Conservation (phyloP, 371 early-diverging fungal genomes). For the Mortierella sp. region DNA sequence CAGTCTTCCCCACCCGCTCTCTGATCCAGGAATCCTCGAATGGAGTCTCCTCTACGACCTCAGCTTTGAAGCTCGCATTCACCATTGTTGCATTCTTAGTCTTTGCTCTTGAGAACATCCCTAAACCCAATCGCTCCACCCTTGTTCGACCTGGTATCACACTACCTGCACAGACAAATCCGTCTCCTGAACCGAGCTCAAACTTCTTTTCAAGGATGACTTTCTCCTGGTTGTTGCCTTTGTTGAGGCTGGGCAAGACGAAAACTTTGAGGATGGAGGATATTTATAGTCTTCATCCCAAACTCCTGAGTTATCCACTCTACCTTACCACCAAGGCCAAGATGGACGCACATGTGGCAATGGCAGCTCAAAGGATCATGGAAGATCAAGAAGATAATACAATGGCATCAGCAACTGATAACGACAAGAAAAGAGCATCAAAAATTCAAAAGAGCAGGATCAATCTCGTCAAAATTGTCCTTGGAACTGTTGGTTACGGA, state of each 20-base stretch:
- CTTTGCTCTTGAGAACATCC: constrained; percentile 74
- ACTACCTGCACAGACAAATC: constrained; percentile 49
- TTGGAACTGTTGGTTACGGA: constrained; percentile 64
- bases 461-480: constrained; percentile 54
- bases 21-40: constrained; percentile 46
- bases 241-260: constrained; percentile 82
- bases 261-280: constrained; percentile 83
- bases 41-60: constrained; percentile 43
- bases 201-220: constrained; percentile 87
- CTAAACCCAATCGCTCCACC: constrained; percentile 63
- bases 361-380: constrained; percentile 56
- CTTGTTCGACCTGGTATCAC: constrained; percentile 58
- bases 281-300: constrained; percentile 77
- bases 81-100: constrained; percentile 61
- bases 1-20: constrained; percentile 68
- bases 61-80: constrained; percentile 57
- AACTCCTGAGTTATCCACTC: constrained; percentile 41
- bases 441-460: constrained; percentile 11
- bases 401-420: background rate
- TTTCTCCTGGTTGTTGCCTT: constrained; percentile 92
- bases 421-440: background rate
- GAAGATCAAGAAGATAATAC: constrained; percentile 48
- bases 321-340: constrained; percentile 46
- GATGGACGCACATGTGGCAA: constrained; percentile 45
- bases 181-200: constrained; percentile 80